phyloP scores from a whole-genome alignment of 2,329 filamentous ascomycete species.

The Davidsoniella eucalypti region DNA sequence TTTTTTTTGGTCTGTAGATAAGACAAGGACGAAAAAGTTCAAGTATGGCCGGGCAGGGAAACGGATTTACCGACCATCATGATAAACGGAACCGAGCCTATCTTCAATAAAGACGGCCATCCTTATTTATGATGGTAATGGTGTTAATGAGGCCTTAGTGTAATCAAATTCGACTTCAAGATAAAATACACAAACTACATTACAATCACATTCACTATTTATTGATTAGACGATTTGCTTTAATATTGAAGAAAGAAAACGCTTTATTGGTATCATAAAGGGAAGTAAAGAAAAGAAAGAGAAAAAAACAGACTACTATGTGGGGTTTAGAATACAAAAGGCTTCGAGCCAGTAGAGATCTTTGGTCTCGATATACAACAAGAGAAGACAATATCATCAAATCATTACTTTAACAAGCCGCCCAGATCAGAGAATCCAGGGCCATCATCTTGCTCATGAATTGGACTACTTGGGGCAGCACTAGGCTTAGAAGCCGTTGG shows the following conservation, averaged over 20 bases:
- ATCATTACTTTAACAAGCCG: conserved; percentile 22
- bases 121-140: background rate
- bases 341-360: too few relatives aligned
- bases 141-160: background rate
- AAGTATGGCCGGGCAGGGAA: too few relatives aligned
- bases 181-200: background rate
- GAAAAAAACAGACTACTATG: conserved; percentile 10
- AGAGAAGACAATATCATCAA: background rate
- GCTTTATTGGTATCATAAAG: conserved; percentile 1
- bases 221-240: too few relatives aligned
- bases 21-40: background rate
- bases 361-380: background rate
- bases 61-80: too few relatives aligned
- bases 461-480: background rate
- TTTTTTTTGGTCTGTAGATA: background rate
- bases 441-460: conserved; percentile 5
- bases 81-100: background rate
- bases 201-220: too few relatives aligned
- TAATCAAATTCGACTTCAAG: background rate
- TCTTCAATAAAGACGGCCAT: background rate
- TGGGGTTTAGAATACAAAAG: conserved; percentile 11
- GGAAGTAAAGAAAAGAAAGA: conserved; percentile 1
- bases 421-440: conserved; percentile 21
- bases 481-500: background rate
- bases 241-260: background rate